These are phyloP conservation scores for Phytopythium sindhum DNA, from an alignment of 352 stramenopile genomes.

Conservation along the genomic window DNA sequence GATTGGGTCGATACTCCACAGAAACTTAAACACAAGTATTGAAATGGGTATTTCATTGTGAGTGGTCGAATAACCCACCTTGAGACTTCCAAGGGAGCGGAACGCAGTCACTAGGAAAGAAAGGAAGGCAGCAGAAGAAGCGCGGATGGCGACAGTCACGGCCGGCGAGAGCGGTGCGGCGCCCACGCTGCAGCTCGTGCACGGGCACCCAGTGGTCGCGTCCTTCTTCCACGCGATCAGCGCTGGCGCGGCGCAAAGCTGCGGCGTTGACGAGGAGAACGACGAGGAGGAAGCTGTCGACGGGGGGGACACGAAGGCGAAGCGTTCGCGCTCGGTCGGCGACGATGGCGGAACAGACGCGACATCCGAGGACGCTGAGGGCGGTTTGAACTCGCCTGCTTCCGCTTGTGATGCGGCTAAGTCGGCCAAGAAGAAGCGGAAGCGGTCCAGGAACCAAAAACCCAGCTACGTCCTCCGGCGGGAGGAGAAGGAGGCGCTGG, in stretches of 20 bases:
- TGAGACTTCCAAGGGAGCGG: no score
- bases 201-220: conserved; percentile 2
- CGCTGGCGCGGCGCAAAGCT: not conserved
- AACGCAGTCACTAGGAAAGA: no score
- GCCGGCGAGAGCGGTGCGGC: not conserved
- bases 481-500: conserved; percentile 3
- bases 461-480: not conserved
- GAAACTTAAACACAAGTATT: no score
- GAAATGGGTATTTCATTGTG: no score
- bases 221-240: conserved; percentile 5
- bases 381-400: not conserved
- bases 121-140: no score
- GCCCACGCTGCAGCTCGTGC: not conserved
- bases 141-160: not conserved
- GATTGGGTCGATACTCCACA: no score
- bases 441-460: not conserved
- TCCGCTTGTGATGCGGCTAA: not conserved
- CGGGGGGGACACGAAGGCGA: not conserved
- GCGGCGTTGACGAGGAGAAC: not conserved
- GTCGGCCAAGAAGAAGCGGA: not conserved
- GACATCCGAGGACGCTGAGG: not conserved
- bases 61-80: no score
- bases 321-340: not conserved
- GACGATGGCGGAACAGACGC: not conserved
- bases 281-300: not conserved